These are phyloP conservation scores for Phytophthora macrochlamydospora DNA, from an alignment of 352 stramenopile genomes.

Conservation along the genomic window DNA sequence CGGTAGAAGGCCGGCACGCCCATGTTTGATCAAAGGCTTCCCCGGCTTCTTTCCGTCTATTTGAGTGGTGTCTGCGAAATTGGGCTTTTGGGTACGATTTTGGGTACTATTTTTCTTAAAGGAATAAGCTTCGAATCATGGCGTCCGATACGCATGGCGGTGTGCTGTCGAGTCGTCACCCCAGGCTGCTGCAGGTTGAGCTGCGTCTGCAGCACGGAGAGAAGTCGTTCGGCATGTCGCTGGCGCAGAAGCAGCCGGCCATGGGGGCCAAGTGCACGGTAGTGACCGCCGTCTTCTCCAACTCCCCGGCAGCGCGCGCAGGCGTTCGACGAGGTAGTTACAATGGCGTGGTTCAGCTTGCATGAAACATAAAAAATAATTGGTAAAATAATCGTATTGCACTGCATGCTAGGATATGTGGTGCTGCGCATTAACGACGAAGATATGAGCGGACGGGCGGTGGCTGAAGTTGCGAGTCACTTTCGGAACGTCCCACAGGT, in stretches of 20 bases:
- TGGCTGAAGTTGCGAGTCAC: slow-evolving; percentile 47
- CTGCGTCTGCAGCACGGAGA: slow-evolving; percentile 54
- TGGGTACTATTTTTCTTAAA: too few species aligned
- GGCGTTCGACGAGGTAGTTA: slow-evolving; percentile 52
- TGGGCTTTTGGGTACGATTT: neutral
- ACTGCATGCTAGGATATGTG: slow-evolving; percentile 36
- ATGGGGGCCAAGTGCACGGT: slow-evolving; percentile 39
- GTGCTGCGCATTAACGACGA: slow-evolving; percentile 46
- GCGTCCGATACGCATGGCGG: slow-evolving; percentile 8
- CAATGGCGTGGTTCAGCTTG: neutral
- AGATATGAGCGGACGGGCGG: slow-evolving; percentile 32
- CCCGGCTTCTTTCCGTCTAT: neutral
- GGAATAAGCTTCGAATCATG: neutral
- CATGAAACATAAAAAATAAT: neutral
- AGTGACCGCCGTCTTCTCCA: slow-evolving; percentile 61
- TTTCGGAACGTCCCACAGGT: slow-evolving; percentile 53
- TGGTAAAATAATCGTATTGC: too few species aligned
- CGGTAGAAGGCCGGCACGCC: slow-evolving; percentile 99
- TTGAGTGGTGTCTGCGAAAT: slow-evolving; percentile 3
- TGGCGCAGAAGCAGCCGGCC: slow-evolving; percentile 39
- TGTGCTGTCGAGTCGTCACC: neutral
- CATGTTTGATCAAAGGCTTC: slow-evolving; percentile 58
- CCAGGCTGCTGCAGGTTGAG: slow-evolving; percentile 32
- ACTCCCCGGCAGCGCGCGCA: slow-evolving; percentile 60
- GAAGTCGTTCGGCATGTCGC: slow-evolving; percentile 73